Base-by-base conservation (phyloP, 2,329 filamentous ascomycete species). In the Arthroderma uncinatum region DNA sequence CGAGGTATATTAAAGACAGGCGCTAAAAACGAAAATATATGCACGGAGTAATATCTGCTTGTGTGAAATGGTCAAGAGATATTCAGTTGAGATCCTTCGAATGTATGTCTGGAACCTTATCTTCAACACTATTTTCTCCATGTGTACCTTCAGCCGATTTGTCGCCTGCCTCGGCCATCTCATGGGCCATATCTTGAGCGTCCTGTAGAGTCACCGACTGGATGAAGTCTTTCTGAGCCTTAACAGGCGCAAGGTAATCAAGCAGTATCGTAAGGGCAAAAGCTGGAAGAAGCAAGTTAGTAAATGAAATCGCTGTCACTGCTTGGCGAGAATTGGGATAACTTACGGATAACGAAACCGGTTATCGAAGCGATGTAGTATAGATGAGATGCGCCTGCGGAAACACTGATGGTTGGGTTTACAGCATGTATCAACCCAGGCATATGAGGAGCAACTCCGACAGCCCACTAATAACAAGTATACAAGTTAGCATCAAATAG, bases 291-390 rank as follows among this genome's bases (percentile, higher is more conserved):
- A 30, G 8, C 1, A n/a, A n/a, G 10, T 2, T 30, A 25, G 2
- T n/a, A 47, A 33, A 14, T 10, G 5, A 9, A 1, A 14, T 50
- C 7, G 4, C 14, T 21, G 14, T 5, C 5, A 12, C 14, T 12
- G 19, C 4, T 23, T 4, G 21, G 25, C 12, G 19, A 21, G 23
- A 25, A 25, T 19, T 23, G 39, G 28, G 28, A 30, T 48, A 33
- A 50, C 44, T 30, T 50, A 59, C 70, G 70, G 52, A 74, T 72
- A 2, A 65, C 64, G 55, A 75, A 70, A 0, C 74, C 74, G 1
- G 73, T 62, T 10, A 71, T 64, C 58, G 71, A 76, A 0, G 71
- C 71, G 14, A 76, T 65, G 55, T 75, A 72, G 62, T 74, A 75
- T 0, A 76, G 59, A 12, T 69, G 65, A 1, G 68, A 71, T 61